Percentiles rank a stretch among this genome's conserved stretches.
Conservation (phyloP, 345 rosid genomes). For the Geranium rotundifolium region DNA sequence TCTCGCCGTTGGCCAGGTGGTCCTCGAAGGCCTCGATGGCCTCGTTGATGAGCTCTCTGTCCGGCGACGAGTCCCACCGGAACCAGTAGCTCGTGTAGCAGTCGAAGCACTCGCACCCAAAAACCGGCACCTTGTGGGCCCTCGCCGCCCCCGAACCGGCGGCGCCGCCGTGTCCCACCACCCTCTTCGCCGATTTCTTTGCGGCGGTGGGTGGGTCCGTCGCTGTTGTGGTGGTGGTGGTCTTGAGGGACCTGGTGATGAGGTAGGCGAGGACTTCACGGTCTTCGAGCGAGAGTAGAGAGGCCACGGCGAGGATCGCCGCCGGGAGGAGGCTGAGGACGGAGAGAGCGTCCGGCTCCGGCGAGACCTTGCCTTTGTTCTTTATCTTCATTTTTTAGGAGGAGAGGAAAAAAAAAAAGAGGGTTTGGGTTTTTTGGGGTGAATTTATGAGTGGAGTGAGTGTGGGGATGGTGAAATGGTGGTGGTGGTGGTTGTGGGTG, state of each 20-base stretch:
- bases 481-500: too few species aligned
- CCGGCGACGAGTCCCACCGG: constrained; percentile 79
- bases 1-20: constrained; percentile 33
- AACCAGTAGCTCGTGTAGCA: constrained; percentile 85
- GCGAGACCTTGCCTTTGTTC: constrained; percentile 67
- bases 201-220: too few species aligned
- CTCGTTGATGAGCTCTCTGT: constrained; percentile 69
- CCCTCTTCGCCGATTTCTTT: constrained; percentile 11
- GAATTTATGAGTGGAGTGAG: too few species aligned
- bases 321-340: constrained; percentile 60
- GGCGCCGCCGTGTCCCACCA: too few species aligned
- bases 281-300: constrained; percentile 58
- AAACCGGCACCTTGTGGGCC: constrained; percentile 34
- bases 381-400: constrained; percentile 45
- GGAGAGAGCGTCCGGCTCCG: constrained; percentile 28
- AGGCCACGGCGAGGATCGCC: constrained; percentile 53
- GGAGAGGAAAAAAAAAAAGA: not conserved
- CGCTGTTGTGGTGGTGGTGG: constrained; percentile 20
- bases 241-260: too few species aligned
- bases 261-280: constrained; percentile 80
- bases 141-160: too few species aligned
- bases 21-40: constrained; percentile 84
- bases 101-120: constrained; percentile 74
- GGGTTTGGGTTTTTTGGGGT: too few species aligned
- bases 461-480: too few species aligned